Conservation (phyloP, 192 early-diverging fungal genomes). For the Coemansia sp. region DNA sequence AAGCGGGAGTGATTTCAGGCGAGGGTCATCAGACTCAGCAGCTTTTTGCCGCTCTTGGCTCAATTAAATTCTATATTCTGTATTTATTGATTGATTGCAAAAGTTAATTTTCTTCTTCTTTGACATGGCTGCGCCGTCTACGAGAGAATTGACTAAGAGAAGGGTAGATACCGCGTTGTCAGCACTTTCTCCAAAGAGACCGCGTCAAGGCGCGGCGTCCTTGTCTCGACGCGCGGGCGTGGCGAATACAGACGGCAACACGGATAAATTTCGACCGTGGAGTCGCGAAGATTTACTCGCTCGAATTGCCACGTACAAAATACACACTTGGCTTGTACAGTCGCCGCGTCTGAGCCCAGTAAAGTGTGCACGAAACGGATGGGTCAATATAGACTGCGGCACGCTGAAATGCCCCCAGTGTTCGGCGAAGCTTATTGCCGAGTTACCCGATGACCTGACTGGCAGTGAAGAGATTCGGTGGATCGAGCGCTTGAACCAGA, state of each 20-base stretch:
- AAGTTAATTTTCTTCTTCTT: background rate
- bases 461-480: constrained; percentile 37
- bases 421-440: constrained; percentile 43
- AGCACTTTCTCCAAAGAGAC: constrained; percentile 27
- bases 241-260: background rate
- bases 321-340: constrained; percentile 53
- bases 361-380: constrained; percentile 51
- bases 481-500: constrained; percentile 41
- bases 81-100: background rate
- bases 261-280: constrained; percentile 51
- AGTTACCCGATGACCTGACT: constrained; percentile 38
- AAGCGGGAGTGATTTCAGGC: background rate
- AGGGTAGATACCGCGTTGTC: constrained; percentile 44
- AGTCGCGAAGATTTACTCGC: constrained; percentile 46
- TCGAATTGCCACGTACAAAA: constrained; percentile 52
- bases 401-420: constrained; percentile 50
- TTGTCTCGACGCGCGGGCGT: background rate
- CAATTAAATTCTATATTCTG: background rate
- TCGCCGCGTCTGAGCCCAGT: constrained; percentile 44
- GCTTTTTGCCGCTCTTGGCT: background rate
- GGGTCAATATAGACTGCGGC: constrained; percentile 50
- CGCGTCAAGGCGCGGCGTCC: constrained; percentile 14
- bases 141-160: constrained; percentile 33
- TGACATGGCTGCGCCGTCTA: constrained; percentile 31
- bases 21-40: background rate